A percentile compares a stretch with the other conserved stretches of the same genome.
These are phyloP conservation scores for Colletotrichum liriopes DNA, from an alignment of 2,329 filamentous ascomycete species.

Conservation along the genomic window DNA sequence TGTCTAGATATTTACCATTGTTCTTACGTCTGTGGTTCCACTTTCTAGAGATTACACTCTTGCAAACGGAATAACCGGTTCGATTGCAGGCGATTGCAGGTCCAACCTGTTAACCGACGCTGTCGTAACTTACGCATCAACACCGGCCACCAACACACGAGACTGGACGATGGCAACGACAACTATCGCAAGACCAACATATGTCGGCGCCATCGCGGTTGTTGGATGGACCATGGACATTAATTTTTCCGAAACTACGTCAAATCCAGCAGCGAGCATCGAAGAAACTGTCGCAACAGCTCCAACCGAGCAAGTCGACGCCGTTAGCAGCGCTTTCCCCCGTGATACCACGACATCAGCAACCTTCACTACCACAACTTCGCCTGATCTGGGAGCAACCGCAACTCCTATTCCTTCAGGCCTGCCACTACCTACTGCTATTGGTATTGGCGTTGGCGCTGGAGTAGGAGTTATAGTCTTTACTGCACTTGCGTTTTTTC, in stretches of 20 bases:
- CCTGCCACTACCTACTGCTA: neutral
- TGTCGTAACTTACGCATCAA: conserved; percentile 18
- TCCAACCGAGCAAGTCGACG: neutral
- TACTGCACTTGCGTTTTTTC: neutral
- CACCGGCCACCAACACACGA: neutral
- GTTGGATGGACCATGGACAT: neutral
- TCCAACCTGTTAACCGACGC: conserved; percentile 11
- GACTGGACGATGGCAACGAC: conserved; percentile 11
- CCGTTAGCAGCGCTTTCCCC: neutral
- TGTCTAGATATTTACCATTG: too few species aligned
- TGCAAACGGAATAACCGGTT: neutral
- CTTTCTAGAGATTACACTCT: conserved; percentile 18
- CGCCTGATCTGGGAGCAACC: neutral
- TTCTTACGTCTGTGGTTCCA: neutral
- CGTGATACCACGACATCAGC: neutral
- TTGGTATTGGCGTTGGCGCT: conserved; percentile 5
- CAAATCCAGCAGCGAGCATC: neutral
- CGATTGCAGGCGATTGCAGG: conserved; percentile 14
- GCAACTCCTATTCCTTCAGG: neutral
- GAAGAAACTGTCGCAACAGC: neutral
- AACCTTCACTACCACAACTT: neutral
- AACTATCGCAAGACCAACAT: neutral
- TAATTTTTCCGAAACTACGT: neutral
- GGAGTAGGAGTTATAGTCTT: neutral
- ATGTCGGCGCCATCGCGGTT: neutral